These are phyloP conservation scores for Dothiorella sarmentorum DNA, from an alignment of 2,329 filamentous ascomycete species.

Conservation along the genomic window DNA sequence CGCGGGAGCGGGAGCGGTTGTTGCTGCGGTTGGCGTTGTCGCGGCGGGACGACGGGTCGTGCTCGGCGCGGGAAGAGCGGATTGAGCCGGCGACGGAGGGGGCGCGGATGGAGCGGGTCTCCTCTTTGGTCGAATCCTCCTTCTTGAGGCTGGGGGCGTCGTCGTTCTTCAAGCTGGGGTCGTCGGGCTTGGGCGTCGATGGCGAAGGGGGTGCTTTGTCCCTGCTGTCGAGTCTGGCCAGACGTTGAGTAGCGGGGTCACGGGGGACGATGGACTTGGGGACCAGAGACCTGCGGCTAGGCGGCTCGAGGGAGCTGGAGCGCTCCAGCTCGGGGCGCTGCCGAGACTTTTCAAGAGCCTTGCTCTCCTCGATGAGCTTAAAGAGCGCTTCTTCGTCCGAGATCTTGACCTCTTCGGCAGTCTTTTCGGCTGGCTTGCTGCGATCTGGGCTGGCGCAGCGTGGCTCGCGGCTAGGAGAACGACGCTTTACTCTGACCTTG, in stretches of 20 bases:
- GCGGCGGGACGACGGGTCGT: slow-evolving; percentile 26
- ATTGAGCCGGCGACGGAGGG: slow-evolving; percentile 5
- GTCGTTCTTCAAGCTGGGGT: not conserved
- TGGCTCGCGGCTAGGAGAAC: slow-evolving; percentile 17
- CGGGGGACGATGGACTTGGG: slow-evolving; percentile 25
- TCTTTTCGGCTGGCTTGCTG: slow-evolving; percentile 22
- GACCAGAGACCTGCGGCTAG: slow-evolving; percentile 37
- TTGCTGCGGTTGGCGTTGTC: slow-evolving; percentile 23
- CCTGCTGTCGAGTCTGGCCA: slow-evolving; percentile 29
- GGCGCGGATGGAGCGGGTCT: slow-evolving; percentile 1
- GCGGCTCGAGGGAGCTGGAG: slow-evolving; percentile 39
- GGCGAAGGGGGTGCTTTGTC: not conserved
- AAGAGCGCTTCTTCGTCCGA: slow-evolving; percentile 34
- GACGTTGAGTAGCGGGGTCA: slow-evolving; percentile 30
- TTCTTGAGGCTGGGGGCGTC: not conserved
- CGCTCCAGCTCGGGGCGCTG: slow-evolving; percentile 36
- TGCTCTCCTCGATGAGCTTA: slow-evolving; percentile 35
- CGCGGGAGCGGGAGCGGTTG: slow-evolving; percentile 31
- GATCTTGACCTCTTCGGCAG: slow-evolving; percentile 34
- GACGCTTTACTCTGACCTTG: slow-evolving; percentile 19
- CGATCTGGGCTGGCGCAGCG: slow-evolving; percentile 13
- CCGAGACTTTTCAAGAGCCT: slow-evolving; percentile 36
- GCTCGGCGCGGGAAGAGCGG: slow-evolving; percentile 12
- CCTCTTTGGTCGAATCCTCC: slow-evolving; percentile 5
- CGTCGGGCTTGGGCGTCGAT: not conserved